Evolutionary conservation across 345 rosid genomes (phyloP).

Genomic region (Rhizophora apiculata): DNA sequence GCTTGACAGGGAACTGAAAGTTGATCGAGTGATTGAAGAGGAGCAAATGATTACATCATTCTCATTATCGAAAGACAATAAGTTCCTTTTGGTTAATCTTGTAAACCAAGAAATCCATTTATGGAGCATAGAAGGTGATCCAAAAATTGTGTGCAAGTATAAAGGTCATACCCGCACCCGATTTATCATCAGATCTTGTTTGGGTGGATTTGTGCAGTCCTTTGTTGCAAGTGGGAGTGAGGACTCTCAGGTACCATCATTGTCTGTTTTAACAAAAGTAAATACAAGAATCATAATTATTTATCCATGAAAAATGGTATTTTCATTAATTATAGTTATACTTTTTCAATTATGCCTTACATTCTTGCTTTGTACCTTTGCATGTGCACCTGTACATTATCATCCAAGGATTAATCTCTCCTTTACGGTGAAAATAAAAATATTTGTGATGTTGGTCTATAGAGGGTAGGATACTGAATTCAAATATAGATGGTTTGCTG

Average conservation of each 20-base stretch:
- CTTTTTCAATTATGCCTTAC: too few relatives aligned
- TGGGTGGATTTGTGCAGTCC: constrained; percentile 60
- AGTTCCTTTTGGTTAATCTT: constrained; percentile 53
- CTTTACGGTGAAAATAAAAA: too few relatives aligned
- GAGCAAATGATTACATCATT: constrained; percentile 61
- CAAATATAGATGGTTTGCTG: too few relatives aligned
- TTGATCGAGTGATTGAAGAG: constrained; percentile 60
- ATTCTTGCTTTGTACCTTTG: too few relatives aligned
- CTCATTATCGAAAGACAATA: constrained; percentile 58
- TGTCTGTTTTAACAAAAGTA: background rate
- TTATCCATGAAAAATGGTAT: background rate
- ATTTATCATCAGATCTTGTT: constrained; percentile 64
- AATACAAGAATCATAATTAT: background rate
- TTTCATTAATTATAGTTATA: background rate
- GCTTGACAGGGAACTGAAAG: constrained; percentile 50
- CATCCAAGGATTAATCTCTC: too few relatives aligned
- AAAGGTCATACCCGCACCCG: constrained; percentile 60
- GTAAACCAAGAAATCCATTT: constrained; percentile 53
- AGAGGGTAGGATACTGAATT: too few relatives aligned
- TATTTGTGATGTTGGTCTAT: too few relatives aligned
- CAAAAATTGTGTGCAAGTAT: constrained; percentile 32
- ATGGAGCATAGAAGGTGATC: constrained; percentile 25
- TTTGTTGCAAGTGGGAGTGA: constrained; percentile 72
- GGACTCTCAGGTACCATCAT: constrained; percentile 55
- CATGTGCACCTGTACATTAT: too few relatives aligned